These are phyloP conservation scores for Dryas integrifolia DNA, from an alignment of 331 rosid genomes.

Conservation along the genomic window DNA sequence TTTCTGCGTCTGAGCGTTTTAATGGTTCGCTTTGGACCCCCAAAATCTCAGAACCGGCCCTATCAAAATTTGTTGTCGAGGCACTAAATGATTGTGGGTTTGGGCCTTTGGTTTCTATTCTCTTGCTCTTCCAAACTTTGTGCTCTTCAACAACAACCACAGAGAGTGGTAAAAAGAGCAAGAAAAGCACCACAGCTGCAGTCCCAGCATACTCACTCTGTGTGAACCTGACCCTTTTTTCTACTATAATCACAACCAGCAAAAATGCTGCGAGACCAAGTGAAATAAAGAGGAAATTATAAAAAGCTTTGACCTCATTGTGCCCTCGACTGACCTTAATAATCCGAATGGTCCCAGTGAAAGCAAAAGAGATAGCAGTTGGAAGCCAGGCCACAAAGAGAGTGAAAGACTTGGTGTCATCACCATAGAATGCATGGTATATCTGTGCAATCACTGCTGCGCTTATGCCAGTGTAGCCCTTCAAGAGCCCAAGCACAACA, in stretches of 20 bases:
- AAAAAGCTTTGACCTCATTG: constrained; percentile 51
- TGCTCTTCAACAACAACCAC: constrained; percentile 46
- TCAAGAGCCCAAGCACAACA: constrained; percentile 36
- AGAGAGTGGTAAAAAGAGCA: constrained; percentile 47
- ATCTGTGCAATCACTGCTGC: constrained; percentile 39
- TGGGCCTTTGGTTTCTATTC: neutral
- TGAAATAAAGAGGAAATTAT: constrained; percentile 53
- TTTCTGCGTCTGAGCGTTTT: no score
- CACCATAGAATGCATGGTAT: constrained; percentile 36
- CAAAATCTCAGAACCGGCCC: no score
- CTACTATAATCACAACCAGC: constrained; percentile 39
- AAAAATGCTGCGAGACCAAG: constrained; percentile 56
- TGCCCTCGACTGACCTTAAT: constrained; percentile 39
- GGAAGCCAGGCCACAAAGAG: constrained; percentile 44
- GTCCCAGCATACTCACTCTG: constrained; percentile 39
- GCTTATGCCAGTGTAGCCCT: constrained; percentile 37
- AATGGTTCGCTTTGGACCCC: no score
- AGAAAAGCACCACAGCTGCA: constrained; percentile 34
- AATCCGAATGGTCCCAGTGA: constrained; percentile 33
- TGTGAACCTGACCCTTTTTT: constrained; percentile 33
- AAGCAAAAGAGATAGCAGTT: constrained; percentile 33
- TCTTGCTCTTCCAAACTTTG: constrained; percentile 31
- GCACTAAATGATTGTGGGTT: neutral
- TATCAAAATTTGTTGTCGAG: no score
- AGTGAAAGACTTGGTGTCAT: constrained; percentile 29